phyloP scores from a whole-genome alignment of 2,329 filamentous ascomycete genomes.

The Aspergillus caelatus region DNA sequence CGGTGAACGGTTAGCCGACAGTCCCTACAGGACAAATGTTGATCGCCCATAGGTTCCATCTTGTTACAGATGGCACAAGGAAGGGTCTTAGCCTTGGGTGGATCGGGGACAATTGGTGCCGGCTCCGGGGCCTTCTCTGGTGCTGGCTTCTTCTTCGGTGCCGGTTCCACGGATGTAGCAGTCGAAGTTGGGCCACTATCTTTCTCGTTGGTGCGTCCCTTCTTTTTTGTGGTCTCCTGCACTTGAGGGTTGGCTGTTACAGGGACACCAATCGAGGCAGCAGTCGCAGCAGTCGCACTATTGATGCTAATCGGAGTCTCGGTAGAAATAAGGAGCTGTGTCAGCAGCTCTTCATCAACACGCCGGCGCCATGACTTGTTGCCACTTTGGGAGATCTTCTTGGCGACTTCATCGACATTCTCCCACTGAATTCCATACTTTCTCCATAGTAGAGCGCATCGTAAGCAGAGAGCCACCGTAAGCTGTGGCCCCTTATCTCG shows the following conservation, averaged over 20 bases:
- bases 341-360: constrained; percentile 81
- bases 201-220: constrained; percentile 55
- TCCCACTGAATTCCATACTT: constrained; percentile 97
- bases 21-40: constrained; percentile 78
- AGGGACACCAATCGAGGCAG: constrained; percentile 45
- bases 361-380: constrained; percentile 84
- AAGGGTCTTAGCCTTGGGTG: constrained; percentile 75
- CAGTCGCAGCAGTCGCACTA: constrained; percentile 46
- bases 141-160: constrained; percentile 65
- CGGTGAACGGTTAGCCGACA: constrained; percentile 91
- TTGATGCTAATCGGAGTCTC: constrained; percentile 50
- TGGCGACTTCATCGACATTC: constrained; percentile 85
- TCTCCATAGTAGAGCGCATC: constrained; percentile 91
- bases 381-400: constrained; percentile 79
- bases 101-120: constrained; percentile 71
- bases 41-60: constrained; percentile 70
- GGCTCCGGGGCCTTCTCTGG: constrained; percentile 58
- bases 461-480: constrained; percentile 81
- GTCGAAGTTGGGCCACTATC: constrained; percentile 54
- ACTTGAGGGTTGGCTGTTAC: constrained; percentile 38
- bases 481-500: constrained; percentile 78
- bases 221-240: constrained; percentile 63
- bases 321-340: constrained; percentile 49
- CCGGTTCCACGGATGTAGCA: constrained; percentile 46
- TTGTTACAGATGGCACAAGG: constrained; percentile 85